Evolutionary conservation across 225 moss, liverwort and hornwort species (phyloP).

Genomic region (Pseudisothecium myosuroides): DNA sequence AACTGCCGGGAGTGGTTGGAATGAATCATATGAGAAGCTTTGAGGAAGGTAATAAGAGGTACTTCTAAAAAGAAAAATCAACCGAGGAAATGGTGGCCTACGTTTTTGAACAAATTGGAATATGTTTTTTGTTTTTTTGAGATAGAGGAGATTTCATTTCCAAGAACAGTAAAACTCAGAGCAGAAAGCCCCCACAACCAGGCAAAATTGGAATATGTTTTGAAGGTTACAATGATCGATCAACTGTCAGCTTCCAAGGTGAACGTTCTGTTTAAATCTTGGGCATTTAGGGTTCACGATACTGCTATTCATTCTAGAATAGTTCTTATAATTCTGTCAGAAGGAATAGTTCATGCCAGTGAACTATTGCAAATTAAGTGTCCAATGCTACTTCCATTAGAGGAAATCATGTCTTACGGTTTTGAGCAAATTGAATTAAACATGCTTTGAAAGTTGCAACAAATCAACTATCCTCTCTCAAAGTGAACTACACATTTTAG

Average conservation of each 20-base stretch:
- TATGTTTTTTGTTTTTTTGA: background rate
- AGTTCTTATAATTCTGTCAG: background rate
- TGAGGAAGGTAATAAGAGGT: background rate
- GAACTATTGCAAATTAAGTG: background rate
- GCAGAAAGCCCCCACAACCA: background rate
- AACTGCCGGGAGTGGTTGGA: background rate
- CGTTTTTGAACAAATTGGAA: background rate
- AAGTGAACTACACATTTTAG: background rate
- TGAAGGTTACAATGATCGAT: background rate
- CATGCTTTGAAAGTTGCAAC: background rate
- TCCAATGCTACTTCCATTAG: background rate
- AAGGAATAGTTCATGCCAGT: background rate
- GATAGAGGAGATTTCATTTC: background rate
- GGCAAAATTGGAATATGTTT: background rate
- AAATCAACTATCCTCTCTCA: background rate
- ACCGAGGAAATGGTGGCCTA: background rate
- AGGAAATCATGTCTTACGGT: background rate
- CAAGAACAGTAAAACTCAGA: background rate
- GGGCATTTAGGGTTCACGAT: background rate
- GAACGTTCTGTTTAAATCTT: background rate
- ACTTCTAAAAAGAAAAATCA: background rate
- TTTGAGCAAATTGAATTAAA: background rate
- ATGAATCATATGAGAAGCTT: background rate
- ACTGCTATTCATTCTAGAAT: background rate
- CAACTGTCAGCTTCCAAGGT: no score